Conservation (phyloP, 768 basidiomycete species). For the Hygrocybe coccinea region DNA sequence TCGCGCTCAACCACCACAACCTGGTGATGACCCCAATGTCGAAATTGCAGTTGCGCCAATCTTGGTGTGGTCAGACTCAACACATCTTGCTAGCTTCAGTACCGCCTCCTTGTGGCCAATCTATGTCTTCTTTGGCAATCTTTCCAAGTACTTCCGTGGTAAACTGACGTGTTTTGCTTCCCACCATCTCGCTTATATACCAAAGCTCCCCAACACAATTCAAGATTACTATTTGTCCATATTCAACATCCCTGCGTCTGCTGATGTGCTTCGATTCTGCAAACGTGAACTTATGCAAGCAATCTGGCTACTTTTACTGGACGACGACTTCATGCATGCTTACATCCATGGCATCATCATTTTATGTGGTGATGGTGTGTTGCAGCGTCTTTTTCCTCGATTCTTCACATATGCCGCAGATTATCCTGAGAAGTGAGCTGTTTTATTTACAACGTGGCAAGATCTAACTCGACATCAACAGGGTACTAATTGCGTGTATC, state of each 20-base stretch:
- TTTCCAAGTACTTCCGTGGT: slow-evolving; percentile 30
- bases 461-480: slow-evolving; percentile 2
- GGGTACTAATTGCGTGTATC: slow-evolving; percentile 19
- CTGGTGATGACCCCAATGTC: slow-evolving; percentile 11
- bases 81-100: slow-evolving; percentile 26
- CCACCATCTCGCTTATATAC: slow-evolving; percentile 32
- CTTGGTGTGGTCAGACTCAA: slow-evolving; percentile 29
- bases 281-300: slow-evolving; percentile 25
- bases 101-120: slow-evolving; percentile 30
- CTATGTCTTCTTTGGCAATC: slow-evolving; percentile 31
- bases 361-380: slow-evolving; percentile 18
- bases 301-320: slow-evolving; percentile 22
- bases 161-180: slow-evolving; percentile 17
- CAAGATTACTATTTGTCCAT: slow-evolving; percentile 5
- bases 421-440: slow-evolving; percentile 28
- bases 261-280: slow-evolving; percentile 15
- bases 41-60: slow-evolving; percentile 13
- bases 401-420: slow-evolving; percentile 29
- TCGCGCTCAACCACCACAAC: background rate
- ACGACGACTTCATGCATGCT: slow-evolving; percentile 24
- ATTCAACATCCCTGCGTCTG: background rate
- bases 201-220: slow-evolving; percentile 11
- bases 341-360: slow-evolving; percentile 22
- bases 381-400: slow-evolving; percentile 22
- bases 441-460: background rate